Percentiles rank a stretch among this genome's conserved stretches.
Conservation (phyloP, 768 basidiomycete species). For the Hemileccinum rubropunctum region DNA sequence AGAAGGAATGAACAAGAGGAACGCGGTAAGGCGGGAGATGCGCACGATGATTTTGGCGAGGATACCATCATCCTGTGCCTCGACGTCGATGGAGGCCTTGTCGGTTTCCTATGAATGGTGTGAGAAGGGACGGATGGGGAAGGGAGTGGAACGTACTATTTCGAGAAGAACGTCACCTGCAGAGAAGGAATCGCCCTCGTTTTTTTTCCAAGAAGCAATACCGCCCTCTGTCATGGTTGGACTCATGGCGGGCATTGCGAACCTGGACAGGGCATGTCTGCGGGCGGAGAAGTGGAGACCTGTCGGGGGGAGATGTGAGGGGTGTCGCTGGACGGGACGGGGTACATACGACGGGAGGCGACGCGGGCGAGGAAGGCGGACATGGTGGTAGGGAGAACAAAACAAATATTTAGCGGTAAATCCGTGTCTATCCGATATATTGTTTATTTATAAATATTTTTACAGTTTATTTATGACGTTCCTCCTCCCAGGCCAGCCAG, state of each 20-base stretch:
- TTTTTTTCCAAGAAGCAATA: constrained; percentile 96
- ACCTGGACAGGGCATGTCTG: constrained; percentile 77
- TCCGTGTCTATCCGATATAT: constrained; percentile 19
- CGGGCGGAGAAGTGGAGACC: constrained; percentile 83
- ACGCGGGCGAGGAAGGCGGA: constrained; percentile 62
- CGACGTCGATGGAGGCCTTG: constrained; percentile 99
- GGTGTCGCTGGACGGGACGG: background rate
- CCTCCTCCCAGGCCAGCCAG: constrained; percentile 75
- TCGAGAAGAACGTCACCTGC: constrained; percentile 95
- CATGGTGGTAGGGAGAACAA: constrained; percentile 48
- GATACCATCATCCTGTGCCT: constrained; percentile 96
- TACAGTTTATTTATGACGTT: constrained; percentile 26
- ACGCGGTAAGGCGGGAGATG: constrained; percentile 1
- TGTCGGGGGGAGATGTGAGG: constrained; percentile 29
- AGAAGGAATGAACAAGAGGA: background rate
- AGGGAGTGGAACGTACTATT: constrained; percentile 58
- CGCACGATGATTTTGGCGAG: constrained; percentile 95
- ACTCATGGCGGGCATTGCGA: constrained; percentile 98
- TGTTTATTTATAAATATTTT: background rate
- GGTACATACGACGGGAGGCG: constrained; percentile 59
- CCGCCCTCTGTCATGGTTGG: constrained; percentile 99
- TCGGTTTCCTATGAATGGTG: constrained; percentile 81
- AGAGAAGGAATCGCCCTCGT: constrained; percentile 87
- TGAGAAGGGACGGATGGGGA: constrained; percentile 5
- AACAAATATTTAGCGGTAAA: constrained; percentile 29